Evolutionary conservation across 257 asterid genomes (phyloP), one percentile per base, ranked within the genome.

Genomic region (Leonotis leonurus): DNA sequence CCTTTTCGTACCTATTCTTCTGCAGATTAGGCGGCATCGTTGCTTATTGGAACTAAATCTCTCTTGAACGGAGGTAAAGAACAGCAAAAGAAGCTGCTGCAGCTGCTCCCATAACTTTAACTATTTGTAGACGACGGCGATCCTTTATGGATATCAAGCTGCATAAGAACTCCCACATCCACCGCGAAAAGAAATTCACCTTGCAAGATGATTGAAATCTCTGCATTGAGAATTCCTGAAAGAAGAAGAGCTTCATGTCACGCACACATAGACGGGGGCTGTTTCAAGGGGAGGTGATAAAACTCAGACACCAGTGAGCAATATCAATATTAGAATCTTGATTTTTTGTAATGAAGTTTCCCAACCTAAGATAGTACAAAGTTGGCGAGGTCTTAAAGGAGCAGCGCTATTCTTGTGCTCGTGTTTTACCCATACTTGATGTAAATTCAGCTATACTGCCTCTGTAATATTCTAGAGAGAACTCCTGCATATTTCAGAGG

Each of bases 401-500:
- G 70, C 69, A 55, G 80, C 79, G 80, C 79, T 74, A 80, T 75
- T 73, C 52, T 61, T 40, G n/a, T 27, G 77, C 79, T 88, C 81
- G 80, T 36, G 32, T 64, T 82, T 68, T 86, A 75, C 73, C 74
- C 70, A 80, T 55, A 69, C 68, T 75, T 67, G 36, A 74, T 53
- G 71, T 67, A 68, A 86, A 86, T 65, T 74, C 86, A 77, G 82
- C 86, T 62, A 75, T 35, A 77, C 93, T 89, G 79, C 72, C 26
- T 22, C 72, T 72, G 84, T 75, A 92, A 58, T 80, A 77, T 69
- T 84, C 93, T 57, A 86, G 65, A 56, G 89, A 85, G 84, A 89
- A 92, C 46, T 64, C 98, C 99, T 92, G 93, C 96, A 89, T 65
- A 60, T 67, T 72, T 52, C 70, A 74, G 48, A 74, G 68, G 50